phyloP scores from a whole-genome alignment of 768 basidiomycete species.

The Leucosporidium creatinivorum region DNA sequence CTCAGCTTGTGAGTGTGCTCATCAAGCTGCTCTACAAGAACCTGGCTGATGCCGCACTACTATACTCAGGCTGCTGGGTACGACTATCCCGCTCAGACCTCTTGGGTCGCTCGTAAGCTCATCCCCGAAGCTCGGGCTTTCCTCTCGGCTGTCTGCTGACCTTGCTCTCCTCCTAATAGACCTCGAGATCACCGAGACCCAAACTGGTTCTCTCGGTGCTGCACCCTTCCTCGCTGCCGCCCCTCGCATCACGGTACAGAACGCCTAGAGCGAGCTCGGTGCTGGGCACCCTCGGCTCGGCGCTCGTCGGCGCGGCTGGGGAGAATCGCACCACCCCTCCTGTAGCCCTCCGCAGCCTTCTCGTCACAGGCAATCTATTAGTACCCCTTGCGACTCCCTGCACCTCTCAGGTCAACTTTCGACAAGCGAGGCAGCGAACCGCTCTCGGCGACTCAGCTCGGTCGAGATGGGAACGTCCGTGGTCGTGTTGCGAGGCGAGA shows the following conservation, averaged over 20 bases:
- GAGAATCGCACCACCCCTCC: too few relatives aligned
- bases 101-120: neutral
- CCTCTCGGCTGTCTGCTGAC: neutral
- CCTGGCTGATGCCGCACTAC: too few relatives aligned
- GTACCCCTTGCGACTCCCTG: too few relatives aligned
- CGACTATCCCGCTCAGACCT: neutral
- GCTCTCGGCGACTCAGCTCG: too few relatives aligned
- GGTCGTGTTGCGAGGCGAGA: too few relatives aligned
- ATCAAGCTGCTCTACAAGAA: too few relatives aligned
- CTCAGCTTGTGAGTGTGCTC: neutral
- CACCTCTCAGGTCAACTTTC: too few relatives aligned
- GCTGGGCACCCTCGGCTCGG: neutral
- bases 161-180: neutral
- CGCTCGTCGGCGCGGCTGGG: too few relatives aligned
- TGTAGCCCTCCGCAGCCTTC: too few relatives aligned
- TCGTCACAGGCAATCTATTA: too few relatives aligned
- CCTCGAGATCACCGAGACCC: neutral
- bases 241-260: neutral
- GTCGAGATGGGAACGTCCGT: too few relatives aligned
- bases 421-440: too few relatives aligned
- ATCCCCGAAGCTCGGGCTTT: neutral
- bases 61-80: neutral
- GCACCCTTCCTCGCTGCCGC: neutral
- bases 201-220: neutral
- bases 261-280: neutral